Base-by-base conservation (phyloP, 2,329 filamentous ascomycete species). In the Exophiala viscosa region DNA sequence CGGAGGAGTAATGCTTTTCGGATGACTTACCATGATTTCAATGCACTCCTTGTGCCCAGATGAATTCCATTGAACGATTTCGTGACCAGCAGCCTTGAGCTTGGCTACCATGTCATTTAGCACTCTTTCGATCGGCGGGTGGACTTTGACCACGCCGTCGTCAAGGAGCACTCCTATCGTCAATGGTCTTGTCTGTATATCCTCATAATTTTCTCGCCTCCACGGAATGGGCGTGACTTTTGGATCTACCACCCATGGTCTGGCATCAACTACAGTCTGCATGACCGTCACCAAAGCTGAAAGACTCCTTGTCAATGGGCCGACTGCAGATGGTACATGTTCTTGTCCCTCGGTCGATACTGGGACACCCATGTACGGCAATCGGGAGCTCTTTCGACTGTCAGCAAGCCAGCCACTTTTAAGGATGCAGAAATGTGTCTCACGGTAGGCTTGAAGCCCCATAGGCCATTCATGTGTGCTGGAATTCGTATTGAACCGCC, bases 341-440 rank as follows among this genome's bases (percentile, higher is more conserved):
- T 84, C 80, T 60, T 85, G 82, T 32, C 83, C 81, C 36, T 84
- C 81, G 0, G 79, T 84, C 0, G 81, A 83, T 0, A 85, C 82
- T 0, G 79, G 73, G 0, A 82, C 79, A 0, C 80, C 81, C 10
- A 73, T 63, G 45, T 85, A 85, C 0, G 83, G 80, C 0, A 84
- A 63, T 5, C 82, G 74, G 2, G 73, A 71, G 57, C 77, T 83
- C 80, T 83, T 31, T 39, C 32, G 45, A 9, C 28, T n/a, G 10
- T 42, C 40, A 42, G 40, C 7, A 13, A 28, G 2, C 20, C 3
- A 42, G 9, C 18, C 13, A 3, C 4, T 5, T 18, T n/a, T 13
- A 7, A 13, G 38, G n/a, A n/a, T n/a, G 48, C 74, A 55, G 74
- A 74, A 54, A 69, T 74, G 2, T 68, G 33, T 60, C 70, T 60